Conservation (phyloP, 495 filamentous ascomycete genomes). For the Xylaria palmicola region DNA sequence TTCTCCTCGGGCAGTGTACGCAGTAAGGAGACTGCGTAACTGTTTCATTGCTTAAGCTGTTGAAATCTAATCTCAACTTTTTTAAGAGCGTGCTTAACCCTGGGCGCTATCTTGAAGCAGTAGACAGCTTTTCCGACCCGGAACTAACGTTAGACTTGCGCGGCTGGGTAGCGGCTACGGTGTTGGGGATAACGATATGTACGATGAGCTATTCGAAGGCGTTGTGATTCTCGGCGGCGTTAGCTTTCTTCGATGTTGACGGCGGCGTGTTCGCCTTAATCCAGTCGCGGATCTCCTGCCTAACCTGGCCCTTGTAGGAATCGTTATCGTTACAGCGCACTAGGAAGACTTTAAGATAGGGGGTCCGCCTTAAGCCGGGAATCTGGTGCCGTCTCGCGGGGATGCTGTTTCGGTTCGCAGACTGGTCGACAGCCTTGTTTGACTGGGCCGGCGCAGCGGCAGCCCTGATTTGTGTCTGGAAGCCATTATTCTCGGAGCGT, state of each 20-base stretch:
- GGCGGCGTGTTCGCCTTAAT: constrained; percentile 68
- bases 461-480: constrained; percentile 44
- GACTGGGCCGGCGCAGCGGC: constrained; percentile 24
- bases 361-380: constrained; percentile 87
- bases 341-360: constrained; percentile 88
- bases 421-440: constrained; percentile 34
- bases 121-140: constrained; percentile 40
- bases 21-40: too few relatives aligned
- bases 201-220: constrained; percentile 96
- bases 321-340: constrained; percentile 94
- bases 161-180: constrained; percentile 69
- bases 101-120: constrained; percentile 70
- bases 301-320: constrained; percentile 75
- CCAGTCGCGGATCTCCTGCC: constrained; percentile 85
- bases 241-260: constrained; percentile 43
- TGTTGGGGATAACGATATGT: constrained; percentile 83
- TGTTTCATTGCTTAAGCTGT: constrained; percentile 81
- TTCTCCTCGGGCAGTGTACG: too few relatives aligned
- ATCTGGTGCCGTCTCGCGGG: constrained; percentile 80
- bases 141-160: constrained; percentile 47
- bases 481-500: constrained; percentile 48
- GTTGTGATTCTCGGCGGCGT: constrained; percentile 74
- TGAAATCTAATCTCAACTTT: constrained; percentile 90
- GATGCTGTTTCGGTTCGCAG: constrained; percentile 20
- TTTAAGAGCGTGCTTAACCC: constrained; percentile 79